Base-by-base conservation (phyloP, 2,329 filamentous ascomycete species). In the Xylariaceae sp. region DNA sequence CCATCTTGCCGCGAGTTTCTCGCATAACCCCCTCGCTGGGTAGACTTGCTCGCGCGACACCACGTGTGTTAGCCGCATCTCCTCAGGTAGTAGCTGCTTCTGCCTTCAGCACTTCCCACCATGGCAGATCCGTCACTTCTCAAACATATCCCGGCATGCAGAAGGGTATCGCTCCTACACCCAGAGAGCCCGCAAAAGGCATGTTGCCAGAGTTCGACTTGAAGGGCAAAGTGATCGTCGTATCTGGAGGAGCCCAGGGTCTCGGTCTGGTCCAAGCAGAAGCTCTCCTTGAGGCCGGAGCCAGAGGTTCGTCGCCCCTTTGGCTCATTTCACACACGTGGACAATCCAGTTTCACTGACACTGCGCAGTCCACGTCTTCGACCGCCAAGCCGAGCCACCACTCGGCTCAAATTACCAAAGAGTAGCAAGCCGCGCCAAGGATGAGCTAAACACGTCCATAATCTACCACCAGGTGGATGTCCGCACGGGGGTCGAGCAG, bases 231-330 rank as follows among this genome's bases (percentile, higher is more conserved):
- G 83, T 91, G 14, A 75, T 91, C 42, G 67, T 90, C 36, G 85
- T 94, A 17, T 86, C 86, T 2, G 88, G 88, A 38, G 88, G 79
- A 45, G 88, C 82, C 6, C 79, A 86, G 49, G 88, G 89, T 3
- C 73, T 94, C 8, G 88, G 88, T 33, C 72, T 94, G 33, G 84
- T 85, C 19, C 86, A 92, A 63, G 79, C 85, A 34, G 86, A 92
- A 61, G 88, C 86, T 6, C 71, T 93, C 37, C 70, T 92, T 32
- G 87, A 93, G 64, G 87, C 87, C 8, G 88, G 88, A 27, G 88
- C 88, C 25, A 85, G 66, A 48, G 80, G 76, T 80, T 59, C 14
- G 45, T 27, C 40, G 10, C 22, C 21, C 38, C 27, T 12, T 14
- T 5, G n/a, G n/a, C 22, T 19, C 23, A 10, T 25, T 21, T 32